These are phyloP conservation scores for Hortaea werneckii DNA, from an alignment of 2,329 filamentous ascomycete genomes.

Conservation along the genomic window DNA sequence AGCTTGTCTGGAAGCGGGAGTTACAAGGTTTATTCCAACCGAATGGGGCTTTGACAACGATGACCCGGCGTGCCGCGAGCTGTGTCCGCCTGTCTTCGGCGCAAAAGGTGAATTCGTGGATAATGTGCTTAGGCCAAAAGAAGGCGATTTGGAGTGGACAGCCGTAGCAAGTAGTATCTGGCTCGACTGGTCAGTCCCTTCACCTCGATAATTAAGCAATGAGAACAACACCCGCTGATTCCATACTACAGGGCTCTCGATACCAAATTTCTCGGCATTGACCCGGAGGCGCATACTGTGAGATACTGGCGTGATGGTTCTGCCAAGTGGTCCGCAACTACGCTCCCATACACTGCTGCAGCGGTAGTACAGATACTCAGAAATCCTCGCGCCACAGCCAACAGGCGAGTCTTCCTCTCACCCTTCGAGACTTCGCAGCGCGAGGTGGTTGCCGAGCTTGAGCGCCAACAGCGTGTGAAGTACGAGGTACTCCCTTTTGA, in stretches of 20 bases:
- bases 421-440: constrained; percentile 56
- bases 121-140: background rate
- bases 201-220: too few relatives aligned
- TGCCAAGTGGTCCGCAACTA: constrained; percentile 19
- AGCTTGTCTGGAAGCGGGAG: constrained; percentile 29
- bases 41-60: constrained; percentile 32
- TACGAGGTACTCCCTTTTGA: constrained; percentile 31
- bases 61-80: constrained; percentile 17
- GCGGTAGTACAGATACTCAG: constrained; percentile 1
- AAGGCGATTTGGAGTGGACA: background rate
- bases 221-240: background rate
- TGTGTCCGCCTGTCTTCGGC: constrained; percentile 24
- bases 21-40: constrained; percentile 30
- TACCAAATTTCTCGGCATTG: background rate
- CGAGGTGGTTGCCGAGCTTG: constrained; percentile 52
- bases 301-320: constrained; percentile 15
- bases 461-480: constrained; percentile 49
- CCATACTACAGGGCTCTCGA: background rate
- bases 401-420: constrained; percentile 45
- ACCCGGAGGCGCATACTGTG: background rate
- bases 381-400: constrained; percentile 21
- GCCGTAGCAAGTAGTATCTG: background rate
- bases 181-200: background rate
- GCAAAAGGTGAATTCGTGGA: background rate
- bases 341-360: constrained; percentile 19